Evolutionary conservation across 1,284 basidiomycete species (phyloP), one percentile per base, ranked within the genome.

Genomic region (Ganoderma sinense): DNA sequence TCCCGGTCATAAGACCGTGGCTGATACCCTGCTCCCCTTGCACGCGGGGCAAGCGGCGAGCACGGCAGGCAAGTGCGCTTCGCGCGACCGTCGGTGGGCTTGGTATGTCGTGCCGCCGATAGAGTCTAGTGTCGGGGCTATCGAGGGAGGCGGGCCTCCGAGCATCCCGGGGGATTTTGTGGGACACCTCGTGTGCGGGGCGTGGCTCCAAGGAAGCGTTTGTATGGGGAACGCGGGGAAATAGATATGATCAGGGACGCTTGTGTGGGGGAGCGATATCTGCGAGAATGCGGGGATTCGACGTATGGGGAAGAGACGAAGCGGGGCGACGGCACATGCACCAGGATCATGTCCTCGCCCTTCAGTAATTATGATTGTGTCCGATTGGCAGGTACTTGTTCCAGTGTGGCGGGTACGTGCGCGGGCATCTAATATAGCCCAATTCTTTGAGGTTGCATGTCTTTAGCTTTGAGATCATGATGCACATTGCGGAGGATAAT

Each of bases 41-140:
- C 40, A 48, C n/a, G 26, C 13, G 61, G 26, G 31, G 41, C 20
- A 41, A 41, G 29, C 26, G 61, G 23, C 16, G 40, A 11, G 40
- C 16, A n/a, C 13, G 26, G 29, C 40, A 43, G 6, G 61, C n/a
- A 3, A n/a, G 13, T 26, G n/a, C 16, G 6, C 16, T 62, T 63
- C 62, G 43, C 62, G 43, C 62, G 62, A 63, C 43, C 62, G 14
- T 63, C 62, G 62, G 62, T 36, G 29, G 3, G 7, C 14, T 18
- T 20, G 31, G 53, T 18, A 36, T 51, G 26, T 14, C n/a, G 23
- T 18, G 59, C 40, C 8, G 40, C 39, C n/a, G 59, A 56, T 31
- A 31, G 53, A 18, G 36, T 16, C 10, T 18, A 2, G 56, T 11
- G n/a, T 33, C 36, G 29, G 18, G 20, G 3, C 20, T n/a, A 3